Conservation (phyloP, 352 stramenopile species). For the Saprolegnia parasitica region DNA sequence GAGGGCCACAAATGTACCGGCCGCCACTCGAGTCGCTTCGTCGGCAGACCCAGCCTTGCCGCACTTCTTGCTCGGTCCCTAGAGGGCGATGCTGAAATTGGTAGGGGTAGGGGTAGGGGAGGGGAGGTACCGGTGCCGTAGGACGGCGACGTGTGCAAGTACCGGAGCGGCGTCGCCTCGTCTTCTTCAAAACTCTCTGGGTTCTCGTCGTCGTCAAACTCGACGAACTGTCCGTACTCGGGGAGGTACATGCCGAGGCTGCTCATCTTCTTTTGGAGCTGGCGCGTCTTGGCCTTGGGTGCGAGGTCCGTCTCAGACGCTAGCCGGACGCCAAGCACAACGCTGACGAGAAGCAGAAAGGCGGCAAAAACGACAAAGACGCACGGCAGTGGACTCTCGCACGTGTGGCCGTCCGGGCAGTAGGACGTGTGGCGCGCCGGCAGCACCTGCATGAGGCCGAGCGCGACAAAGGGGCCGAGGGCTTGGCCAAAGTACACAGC, state of each 20-base stretch:
- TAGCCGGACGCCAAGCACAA: conserved; percentile 21
- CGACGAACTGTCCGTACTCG: conserved; percentile 71
- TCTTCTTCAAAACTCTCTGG: conserved; percentile 18
- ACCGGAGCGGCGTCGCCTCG: conserved; percentile 1
- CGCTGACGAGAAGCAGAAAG: conserved; percentile 33
- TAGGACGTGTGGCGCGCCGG: conserved; percentile 41
- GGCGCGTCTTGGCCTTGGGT: neutral
- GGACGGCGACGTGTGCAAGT: neutral
- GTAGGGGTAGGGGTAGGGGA: neutral
- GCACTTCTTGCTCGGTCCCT: neutral
- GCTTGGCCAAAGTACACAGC: conserved; percentile 66
- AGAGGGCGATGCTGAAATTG: neutral
- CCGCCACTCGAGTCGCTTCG: conserved; percentile 10
- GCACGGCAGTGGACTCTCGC: conserved; percentile 56
- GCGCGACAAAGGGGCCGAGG: conserved; percentile 51
- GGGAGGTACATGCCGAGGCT: conserved; percentile 54
- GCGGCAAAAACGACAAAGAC: conserved; percentile 56
- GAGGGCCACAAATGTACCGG: conserved; percentile 3
- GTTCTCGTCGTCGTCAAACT: conserved; percentile 59
- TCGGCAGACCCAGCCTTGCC: conserved; percentile 8
- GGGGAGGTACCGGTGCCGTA: conserved; percentile 2
- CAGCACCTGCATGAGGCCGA: conserved; percentile 46
- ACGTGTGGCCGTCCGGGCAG: conserved; percentile 37
- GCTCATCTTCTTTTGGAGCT: conserved; percentile 26
- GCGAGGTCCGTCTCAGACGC: conserved; percentile 27